phyloP scores from a whole-genome alignment of 2,329 filamentous ascomycete genomes.

The Calonectria leucothoes region DNA sequence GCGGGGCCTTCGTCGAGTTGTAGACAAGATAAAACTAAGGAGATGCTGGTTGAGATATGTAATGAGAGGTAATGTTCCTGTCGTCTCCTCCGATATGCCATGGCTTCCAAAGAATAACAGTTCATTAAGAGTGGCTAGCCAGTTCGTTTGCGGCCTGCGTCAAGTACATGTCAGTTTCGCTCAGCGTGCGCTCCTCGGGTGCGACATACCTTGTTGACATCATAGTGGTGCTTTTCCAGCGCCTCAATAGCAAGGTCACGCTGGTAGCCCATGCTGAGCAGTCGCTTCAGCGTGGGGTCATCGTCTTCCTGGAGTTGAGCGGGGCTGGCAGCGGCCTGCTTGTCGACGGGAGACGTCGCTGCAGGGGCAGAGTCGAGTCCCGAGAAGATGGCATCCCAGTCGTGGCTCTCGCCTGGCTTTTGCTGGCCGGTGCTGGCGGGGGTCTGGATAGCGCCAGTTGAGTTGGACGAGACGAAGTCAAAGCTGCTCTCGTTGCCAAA shows the following conservation, averaged over 20 bases:
- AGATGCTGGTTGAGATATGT: conserved; percentile 33
- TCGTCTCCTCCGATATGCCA: conserved; percentile 7
- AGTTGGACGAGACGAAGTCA: conserved; percentile 63
- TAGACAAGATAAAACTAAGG: conserved; percentile 28
- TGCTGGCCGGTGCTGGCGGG: conserved; percentile 53
- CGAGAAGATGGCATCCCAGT: conserved; percentile 96
- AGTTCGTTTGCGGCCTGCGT: conserved; percentile 65
- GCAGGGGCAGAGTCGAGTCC: conserved; percentile 72
- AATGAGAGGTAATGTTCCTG: conserved; percentile 23
- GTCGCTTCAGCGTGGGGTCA: conserved; percentile 88
- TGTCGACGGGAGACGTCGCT: conserved; percentile 32
- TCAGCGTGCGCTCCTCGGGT: neutral
- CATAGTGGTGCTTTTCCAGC: conserved; percentile 95
- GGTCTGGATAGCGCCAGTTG: conserved; percentile 47
- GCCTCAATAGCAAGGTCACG: conserved; percentile 80
- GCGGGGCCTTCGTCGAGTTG: conserved; percentile 28
- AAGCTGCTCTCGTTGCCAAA: conserved; percentile 69
- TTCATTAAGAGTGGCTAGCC: conserved; percentile 63
- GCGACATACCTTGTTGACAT: conserved; percentile 84
- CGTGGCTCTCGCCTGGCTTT: conserved; percentile 68
- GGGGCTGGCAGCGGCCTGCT: conserved; percentile 25
- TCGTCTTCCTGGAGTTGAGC: conserved; percentile 73
- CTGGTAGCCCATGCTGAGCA: conserved; percentile 90
- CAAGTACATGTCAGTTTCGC: conserved; percentile 27
- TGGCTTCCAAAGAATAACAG: conserved; percentile 10